Evolutionary conservation across 768 basidiomycete species (phyloP).

Genomic region (Leucocoprinus leucothites): DNA sequence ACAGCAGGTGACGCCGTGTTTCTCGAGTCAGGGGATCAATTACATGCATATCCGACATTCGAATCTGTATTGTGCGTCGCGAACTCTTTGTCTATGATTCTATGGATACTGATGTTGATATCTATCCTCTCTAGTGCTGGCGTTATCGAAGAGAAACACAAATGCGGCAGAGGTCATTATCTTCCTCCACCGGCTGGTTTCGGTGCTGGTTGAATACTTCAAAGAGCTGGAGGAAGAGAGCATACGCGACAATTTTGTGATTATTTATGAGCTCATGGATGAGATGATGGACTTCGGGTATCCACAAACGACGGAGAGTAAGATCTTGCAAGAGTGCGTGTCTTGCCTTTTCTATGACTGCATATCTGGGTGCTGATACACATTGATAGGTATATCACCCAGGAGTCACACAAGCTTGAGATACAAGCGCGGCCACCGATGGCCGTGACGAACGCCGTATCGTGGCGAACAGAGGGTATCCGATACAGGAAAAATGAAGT

Average conservation of each 20-base stretch:
- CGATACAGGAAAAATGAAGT: constrained; percentile 99
- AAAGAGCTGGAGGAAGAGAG: constrained; percentile 99
- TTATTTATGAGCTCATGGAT: constrained; percentile 97
- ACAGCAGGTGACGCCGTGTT: constrained; percentile 93
- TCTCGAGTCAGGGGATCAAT: constrained; percentile 92
- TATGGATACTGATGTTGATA: not conserved
- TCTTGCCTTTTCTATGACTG: constrained; percentile 8
- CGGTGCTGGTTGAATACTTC: constrained; percentile 97
- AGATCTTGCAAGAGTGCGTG: constrained; percentile 91
- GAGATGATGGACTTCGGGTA: constrained; percentile 99
- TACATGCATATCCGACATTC: constrained; percentile 99
- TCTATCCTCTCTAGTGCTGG: constrained; percentile 64
- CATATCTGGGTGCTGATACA: not conserved
- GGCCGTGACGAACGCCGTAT: constrained; percentile 97
- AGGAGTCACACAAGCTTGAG: constrained; percentile 97
- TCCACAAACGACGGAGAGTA: constrained; percentile 98
- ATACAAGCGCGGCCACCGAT: constrained; percentile 90
- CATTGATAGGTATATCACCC: constrained; percentile 73
- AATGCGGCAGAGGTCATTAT: constrained; percentile 96
- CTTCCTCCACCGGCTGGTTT: constrained; percentile 90
- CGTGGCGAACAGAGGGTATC: constrained; percentile 97
- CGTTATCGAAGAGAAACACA: constrained; percentile 91
- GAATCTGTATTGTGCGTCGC: constrained; percentile 85
- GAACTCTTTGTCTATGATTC: not conserved
- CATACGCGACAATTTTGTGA: constrained; percentile 98